Evolutionary conservation across 2,329 filamentous ascomycete genomes (phyloP).

Genomic region (Stachybotrys echinatus): DNA sequence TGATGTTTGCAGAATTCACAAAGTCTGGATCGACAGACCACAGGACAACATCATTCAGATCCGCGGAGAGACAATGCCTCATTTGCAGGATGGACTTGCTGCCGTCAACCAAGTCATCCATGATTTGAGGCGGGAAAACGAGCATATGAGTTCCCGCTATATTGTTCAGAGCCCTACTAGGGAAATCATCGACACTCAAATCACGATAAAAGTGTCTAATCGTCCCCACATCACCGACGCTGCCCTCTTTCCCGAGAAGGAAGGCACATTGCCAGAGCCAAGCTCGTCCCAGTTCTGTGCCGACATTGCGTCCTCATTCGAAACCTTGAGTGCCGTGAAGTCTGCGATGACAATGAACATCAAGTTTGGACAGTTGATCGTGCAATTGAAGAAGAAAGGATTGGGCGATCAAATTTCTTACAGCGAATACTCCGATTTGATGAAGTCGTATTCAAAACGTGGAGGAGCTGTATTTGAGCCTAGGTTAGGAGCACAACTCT

Average conservation of each 20-base stretch:
- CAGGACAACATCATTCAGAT: slow-evolving; percentile 20
- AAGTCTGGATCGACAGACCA: slow-evolving; percentile 23
- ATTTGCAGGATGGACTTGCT: slow-evolving; percentile 19
- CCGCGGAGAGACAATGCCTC: slow-evolving; percentile 12
- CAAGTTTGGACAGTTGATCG: slow-evolving; percentile 23
- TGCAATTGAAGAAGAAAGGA: slow-evolving; percentile 18
- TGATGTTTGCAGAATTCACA: slow-evolving; percentile 18
- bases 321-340: slow-evolving; percentile 16
- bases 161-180: slow-evolving; percentile 19
- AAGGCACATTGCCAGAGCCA: neutral
- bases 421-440: slow-evolving; percentile 16
- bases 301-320: slow-evolving; percentile 13
- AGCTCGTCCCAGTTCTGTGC: slow-evolving; percentile 12
- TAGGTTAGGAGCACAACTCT: slow-evolving; percentile 11
- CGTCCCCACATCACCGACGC: slow-evolving; percentile 14
- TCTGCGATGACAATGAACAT: slow-evolving; percentile 23
- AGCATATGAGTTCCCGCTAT: slow-evolving; percentile 16
- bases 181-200: slow-evolving; percentile 4
- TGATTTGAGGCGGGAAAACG: slow-evolving; percentile 22
- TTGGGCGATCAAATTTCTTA: slow-evolving; percentile 14
- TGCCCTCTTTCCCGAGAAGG: neutral
- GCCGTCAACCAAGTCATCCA: slow-evolving; percentile 24
- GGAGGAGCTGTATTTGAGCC: slow-evolving; percentile 22
- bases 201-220: slow-evolving; percentile 17
- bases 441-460: slow-evolving; percentile 18